Conservation (phyloP, 2,329 filamentous ascomycete genomes). For the Neoscytalidium dimidiatum region DNA sequence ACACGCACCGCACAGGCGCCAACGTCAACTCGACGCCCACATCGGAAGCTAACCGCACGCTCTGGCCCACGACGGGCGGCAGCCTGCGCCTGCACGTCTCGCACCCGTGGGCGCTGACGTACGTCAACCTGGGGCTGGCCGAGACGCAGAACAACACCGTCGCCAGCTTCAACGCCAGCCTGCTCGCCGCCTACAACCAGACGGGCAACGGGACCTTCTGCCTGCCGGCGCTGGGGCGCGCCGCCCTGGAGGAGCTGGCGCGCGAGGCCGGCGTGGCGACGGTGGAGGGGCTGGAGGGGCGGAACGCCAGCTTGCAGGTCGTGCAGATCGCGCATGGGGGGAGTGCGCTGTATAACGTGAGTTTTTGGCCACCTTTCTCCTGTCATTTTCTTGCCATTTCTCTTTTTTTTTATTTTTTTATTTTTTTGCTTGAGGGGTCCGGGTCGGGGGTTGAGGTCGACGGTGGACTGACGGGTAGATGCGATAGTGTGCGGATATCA, state of each 20-base stretch:
- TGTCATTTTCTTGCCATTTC: background rate
- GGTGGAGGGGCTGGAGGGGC: constrained; percentile 34
- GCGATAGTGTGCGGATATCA: constrained; percentile 46
- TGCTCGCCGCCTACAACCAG: constrained; percentile 49
- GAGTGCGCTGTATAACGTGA: constrained; percentile 46
- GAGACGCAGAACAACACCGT: constrained; percentile 23
- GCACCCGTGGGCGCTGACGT: constrained; percentile 48
- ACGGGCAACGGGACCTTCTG: constrained; percentile 52
- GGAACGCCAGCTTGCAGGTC: constrained; percentile 47
- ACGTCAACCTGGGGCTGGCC: constrained; percentile 29
- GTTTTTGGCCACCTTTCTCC: constrained; percentile 18
- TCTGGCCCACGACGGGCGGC: constrained; percentile 49
- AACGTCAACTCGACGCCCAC: constrained; percentile 41
- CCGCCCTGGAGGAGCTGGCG: constrained; percentile 22
- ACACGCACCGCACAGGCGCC: constrained; percentile 35
- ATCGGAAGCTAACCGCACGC: constrained; percentile 43
- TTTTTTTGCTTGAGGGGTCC: background rate
- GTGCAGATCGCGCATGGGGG: constrained; percentile 45
- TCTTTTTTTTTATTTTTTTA: background rate
- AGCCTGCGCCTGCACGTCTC: constrained; percentile 42
- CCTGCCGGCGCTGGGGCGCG: constrained; percentile 38
- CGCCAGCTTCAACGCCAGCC: constrained; percentile 48
- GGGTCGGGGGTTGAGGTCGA: background rate
- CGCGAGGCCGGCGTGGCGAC: constrained; percentile 27
- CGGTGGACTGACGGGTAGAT: background rate